phyloP scores from a whole-genome alignment of 1,284 basidiomycete species.

The Puccinia horiana region DNA sequence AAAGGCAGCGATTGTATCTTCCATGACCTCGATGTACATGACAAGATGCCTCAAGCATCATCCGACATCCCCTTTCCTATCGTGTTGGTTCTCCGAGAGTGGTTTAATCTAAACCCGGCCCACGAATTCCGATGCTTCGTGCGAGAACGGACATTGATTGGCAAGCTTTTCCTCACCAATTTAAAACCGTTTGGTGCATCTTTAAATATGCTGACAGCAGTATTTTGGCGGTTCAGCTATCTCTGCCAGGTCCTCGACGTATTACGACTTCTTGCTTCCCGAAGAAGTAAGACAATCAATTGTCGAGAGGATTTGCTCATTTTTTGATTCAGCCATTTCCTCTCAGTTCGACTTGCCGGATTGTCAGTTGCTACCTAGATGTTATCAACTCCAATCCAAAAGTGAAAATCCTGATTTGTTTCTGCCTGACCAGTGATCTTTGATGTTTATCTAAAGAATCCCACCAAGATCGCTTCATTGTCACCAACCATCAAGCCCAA shows the following conservation, averaged over 20 bases:
- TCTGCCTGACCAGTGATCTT: conserved; percentile 29
- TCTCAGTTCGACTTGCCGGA: conserved; percentile 34
- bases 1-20: conserved; percentile 89
- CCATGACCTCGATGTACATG: conserved; percentile 70
- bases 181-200: background rate
- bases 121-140: conserved; percentile 87
- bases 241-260: conserved; percentile 38
- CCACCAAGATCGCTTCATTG: background rate
- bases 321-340: conserved; percentile 22
- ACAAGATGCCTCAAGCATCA: conserved; percentile 62
- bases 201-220: background rate
- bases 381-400: background rate
- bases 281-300: conserved; percentile 27
- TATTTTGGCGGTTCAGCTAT: background rate
- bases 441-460: conserved; percentile 45
- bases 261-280: conserved; percentile 34
- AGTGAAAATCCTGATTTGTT: background rate
- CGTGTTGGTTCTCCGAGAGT: conserved; percentile 88
- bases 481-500: background rate
- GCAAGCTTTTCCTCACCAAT: conserved; percentile 61
- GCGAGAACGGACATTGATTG: conserved; percentile 68
- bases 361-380: conserved; percentile 17
- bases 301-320: conserved; percentile 14
- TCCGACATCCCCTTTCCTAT: conserved; percentile 64
- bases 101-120: conserved; percentile 79